Base-by-base conservation (phyloP, 1,284 basidiomycete species). In the Pyrrhoderma lamaoense region DNA sequence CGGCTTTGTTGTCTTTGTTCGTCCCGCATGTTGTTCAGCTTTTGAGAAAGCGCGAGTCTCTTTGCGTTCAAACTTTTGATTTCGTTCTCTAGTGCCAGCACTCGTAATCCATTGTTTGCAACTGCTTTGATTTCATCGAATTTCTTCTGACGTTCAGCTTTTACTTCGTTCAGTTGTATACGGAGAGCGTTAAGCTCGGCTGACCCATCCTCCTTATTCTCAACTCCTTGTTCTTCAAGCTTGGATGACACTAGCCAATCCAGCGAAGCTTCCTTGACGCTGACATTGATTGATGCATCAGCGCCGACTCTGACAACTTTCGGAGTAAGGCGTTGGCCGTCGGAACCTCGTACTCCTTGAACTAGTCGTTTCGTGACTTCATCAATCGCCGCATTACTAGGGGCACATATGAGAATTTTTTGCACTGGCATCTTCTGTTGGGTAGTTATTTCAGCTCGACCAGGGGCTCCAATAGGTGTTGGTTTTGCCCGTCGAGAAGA, bases 361-460 rank as follows among this genome's bases (percentile, higher is more conserved):
- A 89, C 89, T 38, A 98, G 70, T 51, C 96, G 85, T 61, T 82
- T 80, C 4, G 92, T 91, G 22, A 99, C 85, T 70, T 99, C 96
- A 64, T 99, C 94, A 47, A 99, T 95, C 38, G 96, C 96, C 13
- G 96, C 96, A 65, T 99, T 99, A 72, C 91, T 95, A 1, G 96
- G 96, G 0, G 96, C 96, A 63, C 96, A 99, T 23, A 99, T 75
- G 14, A 99, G 76, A 42, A 99, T 74, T 65, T 96, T 96, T 53
- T 80, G 70, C 2, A 74, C 67, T 1, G 73, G 64, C n/a, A 69
- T 69, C 57, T 77, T 78, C 42, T 79, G 74, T 0, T 16, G 38
- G 7, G 70, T 67, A 37, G 69, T 66, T 16, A 64, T 65, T 36
- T 69, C 61, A 31, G 62, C 43, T 14, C 62, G 61, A 22, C 69